Base-by-base conservation (phyloP, 768 basidiomycete species). In the Lentinula raphanica region DNA sequence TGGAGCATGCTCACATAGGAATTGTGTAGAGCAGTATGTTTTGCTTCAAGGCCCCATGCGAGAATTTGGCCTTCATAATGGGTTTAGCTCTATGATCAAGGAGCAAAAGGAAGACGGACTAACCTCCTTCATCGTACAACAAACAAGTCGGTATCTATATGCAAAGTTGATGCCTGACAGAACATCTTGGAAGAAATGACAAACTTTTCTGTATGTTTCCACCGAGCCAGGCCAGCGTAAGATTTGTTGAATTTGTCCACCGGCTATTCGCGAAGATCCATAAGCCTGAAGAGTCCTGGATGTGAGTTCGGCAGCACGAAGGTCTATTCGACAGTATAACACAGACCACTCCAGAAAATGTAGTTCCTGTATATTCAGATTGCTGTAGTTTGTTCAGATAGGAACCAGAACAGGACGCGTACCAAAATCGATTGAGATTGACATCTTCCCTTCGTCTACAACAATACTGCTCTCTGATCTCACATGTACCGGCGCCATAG, bases 41-140 rank as follows among this genome's bases (percentile, higher is more conserved):
- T 93, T 3, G 92, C 92, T 73, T 93, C 89, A 50, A 93, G 71
- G 1, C 92, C 92, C 92, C 92, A 94, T 5, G 89, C 87, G 23
- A 91, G 64, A 1, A 94, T 85, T 60, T 79, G 79, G 0, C 90
- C 91, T 31, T 39, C 32, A 39, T 17, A n/a, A 27, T 36, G 19
- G n/a, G 17, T 49, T 5, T 19, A 35, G 19, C 7, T 35, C n/a
- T 19, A 35, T 11, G 17, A 12, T 7, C 5, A n/a, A 39, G 23
- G 23, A 19, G 9, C 11, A 35, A 19, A 35, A 35, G 8, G 32
- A 5, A 40, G 35, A 23, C 25, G 8, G 25, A 51, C 32, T 21
- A 21, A 53, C 51, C 51, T 11, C 23, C 32, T 38, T 87, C 83
- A 62, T 91, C 85, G 61, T 94, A 95, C 15, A 94, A 69, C 35